Percentiles rank a stretch among this genome's conserved stretches.
Evolutionary conservation across 306 rosid species (phyloP).

Genomic region (Vigna hirtella): DNA sequence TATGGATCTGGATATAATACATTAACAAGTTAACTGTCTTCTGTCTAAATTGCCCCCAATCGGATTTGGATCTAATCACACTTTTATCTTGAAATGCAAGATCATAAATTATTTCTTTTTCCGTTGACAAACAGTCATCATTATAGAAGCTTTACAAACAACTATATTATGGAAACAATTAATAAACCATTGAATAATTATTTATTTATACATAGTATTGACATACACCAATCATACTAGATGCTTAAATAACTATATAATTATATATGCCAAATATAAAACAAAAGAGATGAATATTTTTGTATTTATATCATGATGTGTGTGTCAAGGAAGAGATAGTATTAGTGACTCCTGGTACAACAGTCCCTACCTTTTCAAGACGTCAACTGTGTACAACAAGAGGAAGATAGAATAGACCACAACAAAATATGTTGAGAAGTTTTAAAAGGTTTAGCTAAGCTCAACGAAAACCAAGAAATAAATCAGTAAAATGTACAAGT

Average conservation of each 20-base stretch:
- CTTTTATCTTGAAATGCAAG: conserved; percentile 27
- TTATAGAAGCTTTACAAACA: conserved; percentile 27
- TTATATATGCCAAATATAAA: neutral
- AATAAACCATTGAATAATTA: conserved; percentile 3
- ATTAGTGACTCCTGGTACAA: conserved; percentile 7
- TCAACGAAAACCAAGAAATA: conserved; percentile 37
- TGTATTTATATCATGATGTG: conserved; percentile 6
- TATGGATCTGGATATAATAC: conserved; percentile 8
- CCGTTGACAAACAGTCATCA: conserved; percentile 6
- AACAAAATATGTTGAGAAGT: conserved; percentile 14
- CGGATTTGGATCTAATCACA: conserved; percentile 40
- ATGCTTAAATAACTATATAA: conserved; percentile 20
- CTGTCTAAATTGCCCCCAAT: conserved; percentile 33
- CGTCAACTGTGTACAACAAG: conserved; percentile 7
- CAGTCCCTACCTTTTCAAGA: conserved; percentile 1
- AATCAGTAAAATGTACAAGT: conserved; percentile 13
- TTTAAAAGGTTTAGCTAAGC: conserved; percentile 29
- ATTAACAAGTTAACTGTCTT: neutral
- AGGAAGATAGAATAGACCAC: conserved; percentile 1
- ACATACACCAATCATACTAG: neutral
- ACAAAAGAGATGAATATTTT: conserved; percentile 3
- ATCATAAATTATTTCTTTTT: neutral
- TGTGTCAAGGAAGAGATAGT: conserved; percentile 6
- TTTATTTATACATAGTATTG: neutral
- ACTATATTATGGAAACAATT: neutral